Base-by-base conservation (phyloP, 1,284 basidiomycete species). In the Volvariella volvacea region DNA sequence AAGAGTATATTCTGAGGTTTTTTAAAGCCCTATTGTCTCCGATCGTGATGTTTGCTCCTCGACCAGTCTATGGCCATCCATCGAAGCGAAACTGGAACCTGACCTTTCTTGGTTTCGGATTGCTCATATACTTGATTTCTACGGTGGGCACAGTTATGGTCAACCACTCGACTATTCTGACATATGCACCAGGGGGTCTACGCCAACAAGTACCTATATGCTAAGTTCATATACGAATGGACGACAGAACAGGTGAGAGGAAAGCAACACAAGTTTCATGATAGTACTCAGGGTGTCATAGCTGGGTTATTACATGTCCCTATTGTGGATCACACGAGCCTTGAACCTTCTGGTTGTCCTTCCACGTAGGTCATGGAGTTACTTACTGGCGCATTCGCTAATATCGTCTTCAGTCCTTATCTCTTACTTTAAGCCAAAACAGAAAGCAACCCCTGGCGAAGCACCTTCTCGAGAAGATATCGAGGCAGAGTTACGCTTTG, bases 221-320 rank as follows among this genome's bases (percentile, higher is more conserved):
- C 69, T 2, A 68, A 70, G 53, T 71, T 76, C 50, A 67, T 71
- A 2, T 77, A 73, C 50, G 54, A 59, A 12, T 76, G 74, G 74
- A 68, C 64, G 3, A 65, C 71, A 7, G 64, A 66, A 19, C 60
- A 71, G 61, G 71, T 71, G 46, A 32, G 57, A 31, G 19, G n/a
- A 33, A 19, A 16, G 17, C n/a, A 36, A 16, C 3, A 33, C 41
- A 36, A 20, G 20, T 22, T 33, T 15, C 7, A 6, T 15, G 15
- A 6, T 36, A 6, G n/a, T 36, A 36, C n/a, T 36, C 4, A 36
- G 15, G 6, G 8, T n/a, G 44, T 22, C 33, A 20, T 42, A 75
- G 70, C 57, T 75, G 19, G 71, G 73, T 4, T 68, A 72, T 49
- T 77, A 76, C 48, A 74, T 77, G 64, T 74, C 73, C 0, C 60